Base-by-base conservation (phyloP, 2,329 filamentous ascomycete species). In the Aureobasidium musti region DNA sequence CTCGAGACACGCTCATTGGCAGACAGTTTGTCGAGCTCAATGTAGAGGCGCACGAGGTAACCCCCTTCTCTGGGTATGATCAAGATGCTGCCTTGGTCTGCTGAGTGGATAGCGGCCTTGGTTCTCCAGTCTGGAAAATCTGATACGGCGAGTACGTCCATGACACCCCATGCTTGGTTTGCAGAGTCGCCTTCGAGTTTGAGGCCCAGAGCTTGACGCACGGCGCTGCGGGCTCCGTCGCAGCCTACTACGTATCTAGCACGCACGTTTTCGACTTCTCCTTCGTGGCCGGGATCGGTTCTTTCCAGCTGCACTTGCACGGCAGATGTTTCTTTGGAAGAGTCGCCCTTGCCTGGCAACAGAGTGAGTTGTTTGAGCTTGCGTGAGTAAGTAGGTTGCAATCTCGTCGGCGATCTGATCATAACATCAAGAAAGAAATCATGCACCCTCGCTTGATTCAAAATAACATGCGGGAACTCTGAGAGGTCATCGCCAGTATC, bases 71-170 rank as follows among this genome's bases (percentile, higher is more conserved):
- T 67, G 0, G 90, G 90, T 67, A 94, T 92, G 7, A 93, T 87
- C 86, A 93, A 90, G 73, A 93, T 91, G 1, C 89, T 89, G 64
- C 87, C 80, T 65, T 75, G 73, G 52, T 84, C 82, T 7, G 67
- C 68, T 7, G 88, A 91, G 74, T 91, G 89, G 69, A 92, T 91
- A 0, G 88, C 90, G 72, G 87, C 90, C 80, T 90, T 89, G 83
- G 89, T 88, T 82, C 91, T 89, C 73, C 92, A 91, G 73, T 92
- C 90, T 0, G 90, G 73, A 47, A 75, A 75, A 61, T 74, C 67
- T 5, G 72, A 74, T 30, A 72, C 67, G 3, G 71, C 69, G 13
- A 73, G 54, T 19, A 73, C 67, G 66, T 76, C 74, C 49, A 75
- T 45, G 47, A 76, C 73, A 19, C 74, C 74, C 72, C 71, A 75